These are phyloP conservation scores for Eucalyptus pumila DNA, from an alignment of 345 rosid genomes.

Conservation along the genomic window DNA sequence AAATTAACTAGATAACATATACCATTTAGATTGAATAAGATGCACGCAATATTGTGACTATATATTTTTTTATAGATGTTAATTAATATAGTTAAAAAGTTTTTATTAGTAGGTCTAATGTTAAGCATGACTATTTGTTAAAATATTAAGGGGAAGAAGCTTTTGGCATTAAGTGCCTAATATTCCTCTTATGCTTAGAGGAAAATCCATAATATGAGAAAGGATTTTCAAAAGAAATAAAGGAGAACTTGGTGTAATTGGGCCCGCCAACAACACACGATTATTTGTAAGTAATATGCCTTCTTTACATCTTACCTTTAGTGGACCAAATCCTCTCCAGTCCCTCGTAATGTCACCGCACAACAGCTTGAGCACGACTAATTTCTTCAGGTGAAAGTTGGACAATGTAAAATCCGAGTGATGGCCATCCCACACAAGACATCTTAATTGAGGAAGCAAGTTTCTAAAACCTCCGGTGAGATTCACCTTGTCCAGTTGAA, in stretches of 20 bases:
- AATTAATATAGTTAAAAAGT: not conserved
- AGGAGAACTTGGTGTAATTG: not conserved
- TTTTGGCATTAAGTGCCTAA: not conserved
- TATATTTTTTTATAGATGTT: not conserved
- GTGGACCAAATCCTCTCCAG: not conserved
- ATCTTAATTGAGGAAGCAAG: not conserved
- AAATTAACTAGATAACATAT: not conserved
- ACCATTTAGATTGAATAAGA: not conserved
- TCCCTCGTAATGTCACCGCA: fast-evolving
- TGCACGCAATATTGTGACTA: not conserved
- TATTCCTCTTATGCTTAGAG: not conserved
- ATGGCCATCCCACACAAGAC: fast-evolving
- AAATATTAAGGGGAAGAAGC: not conserved
- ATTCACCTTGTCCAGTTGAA: not conserved
- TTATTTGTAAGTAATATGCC: not conserved
- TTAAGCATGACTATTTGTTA: not conserved
- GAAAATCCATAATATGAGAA: not conserved
- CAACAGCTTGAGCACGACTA: not conserved
- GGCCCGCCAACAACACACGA: fast-evolving
- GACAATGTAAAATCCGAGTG: fast-evolving
- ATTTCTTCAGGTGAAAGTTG: not conserved
- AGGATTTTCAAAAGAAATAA: not conserved
- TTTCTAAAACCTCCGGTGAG: fast-evolving
- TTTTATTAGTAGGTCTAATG: not conserved
- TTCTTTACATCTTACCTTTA: not conserved